A percentile compares a stretch with the other conserved stretches of the same genome.
phyloP scores from a whole-genome alignment of 768 basidiomycete genomes.

The Ramaria sp. region DNA sequence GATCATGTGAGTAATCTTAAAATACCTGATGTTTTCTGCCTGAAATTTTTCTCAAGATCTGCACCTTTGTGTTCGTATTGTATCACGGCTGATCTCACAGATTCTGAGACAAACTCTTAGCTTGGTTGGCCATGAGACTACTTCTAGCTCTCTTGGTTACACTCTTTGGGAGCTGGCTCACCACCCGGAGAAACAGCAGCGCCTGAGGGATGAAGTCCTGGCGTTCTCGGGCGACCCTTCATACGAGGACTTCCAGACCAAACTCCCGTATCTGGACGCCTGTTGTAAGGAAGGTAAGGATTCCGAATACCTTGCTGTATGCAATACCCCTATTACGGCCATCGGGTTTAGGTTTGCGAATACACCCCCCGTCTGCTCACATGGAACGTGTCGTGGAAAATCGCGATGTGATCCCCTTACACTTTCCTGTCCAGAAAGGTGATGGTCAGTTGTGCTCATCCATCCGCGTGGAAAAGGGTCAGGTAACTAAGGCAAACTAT shows the following conservation, averaged over 20 bases:
- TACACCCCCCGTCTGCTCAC: constrained; percentile 29
- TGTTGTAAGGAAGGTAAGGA: constrained; percentile 26
- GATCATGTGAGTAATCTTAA: constrained; percentile 9
- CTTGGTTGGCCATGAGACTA: constrained; percentile 34
- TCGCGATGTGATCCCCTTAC: constrained; percentile 33
- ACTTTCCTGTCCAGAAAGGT: constrained; percentile 20
- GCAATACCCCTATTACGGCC: not conserved
- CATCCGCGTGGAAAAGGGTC: constrained; percentile 25
- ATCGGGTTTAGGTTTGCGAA: constrained; percentile 22
- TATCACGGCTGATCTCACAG: not conserved
- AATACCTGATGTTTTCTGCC: not conserved
- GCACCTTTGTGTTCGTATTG: constrained; percentile 22
- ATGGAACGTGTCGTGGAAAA: constrained; percentile 28
- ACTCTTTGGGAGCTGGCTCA: constrained; percentile 29
- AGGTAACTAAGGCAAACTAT: constrained; percentile 18
- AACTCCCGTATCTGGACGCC: constrained; percentile 30
- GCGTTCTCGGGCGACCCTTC: constrained; percentile 20
- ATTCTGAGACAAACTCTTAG: constrained; percentile 18
- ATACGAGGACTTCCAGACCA: constrained; percentile 26
- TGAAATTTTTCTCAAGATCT: constrained; percentile 17
- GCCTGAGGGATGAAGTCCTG: constrained; percentile 29
- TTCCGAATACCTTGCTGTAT: not conserved
- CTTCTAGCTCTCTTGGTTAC: constrained; percentile 25
- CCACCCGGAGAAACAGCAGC: constrained; percentile 25
- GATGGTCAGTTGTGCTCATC: constrained; percentile 19